These are phyloP conservation scores for Amaranthus palmeri DNA, from an alignment of 148 eudicot species.

Conservation along the genomic window DNA sequence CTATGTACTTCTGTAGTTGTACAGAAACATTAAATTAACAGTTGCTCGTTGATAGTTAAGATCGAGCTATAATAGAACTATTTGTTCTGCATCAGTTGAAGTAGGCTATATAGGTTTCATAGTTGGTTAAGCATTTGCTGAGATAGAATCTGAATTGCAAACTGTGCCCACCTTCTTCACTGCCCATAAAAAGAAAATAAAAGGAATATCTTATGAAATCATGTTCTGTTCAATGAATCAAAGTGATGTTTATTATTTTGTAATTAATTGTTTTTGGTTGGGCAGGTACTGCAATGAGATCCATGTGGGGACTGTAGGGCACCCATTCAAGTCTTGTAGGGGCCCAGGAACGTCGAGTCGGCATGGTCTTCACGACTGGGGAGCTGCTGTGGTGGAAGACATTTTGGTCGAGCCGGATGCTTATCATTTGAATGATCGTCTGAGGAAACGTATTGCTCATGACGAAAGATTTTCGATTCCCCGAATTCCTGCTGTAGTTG, in stretches of 20 bases:
- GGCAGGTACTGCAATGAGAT: slow-evolving; percentile 86
- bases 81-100: neutral
- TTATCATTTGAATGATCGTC: slow-evolving; percentile 80
- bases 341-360: slow-evolving; percentile 60
- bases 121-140: neutral
- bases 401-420: slow-evolving; percentile 67
- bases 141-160: neutral
- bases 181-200: neutral
- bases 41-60: neutral
- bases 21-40: neutral
- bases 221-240: neutral
- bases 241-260: neutral
- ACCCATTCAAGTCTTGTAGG: slow-evolving; percentile 86
- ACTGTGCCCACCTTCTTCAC: neutral
- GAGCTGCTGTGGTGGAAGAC: slow-evolving; percentile 60
- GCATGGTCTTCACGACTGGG: slow-evolving; percentile 79
- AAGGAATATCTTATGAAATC: neutral
- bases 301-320: slow-evolving; percentile 86
- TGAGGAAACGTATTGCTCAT: slow-evolving; percentile 73
- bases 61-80: neutral
- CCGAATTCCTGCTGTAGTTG: slow-evolving; percentile 75
- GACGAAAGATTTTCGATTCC: slow-evolving; percentile 85
- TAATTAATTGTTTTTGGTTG: neutral
- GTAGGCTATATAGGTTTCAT: neutral
- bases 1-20: neutral